These are phyloP conservation scores for Lathyrus aphaca DNA, from an alignment of 306 rosid species.

Conservation along the genomic window DNA sequence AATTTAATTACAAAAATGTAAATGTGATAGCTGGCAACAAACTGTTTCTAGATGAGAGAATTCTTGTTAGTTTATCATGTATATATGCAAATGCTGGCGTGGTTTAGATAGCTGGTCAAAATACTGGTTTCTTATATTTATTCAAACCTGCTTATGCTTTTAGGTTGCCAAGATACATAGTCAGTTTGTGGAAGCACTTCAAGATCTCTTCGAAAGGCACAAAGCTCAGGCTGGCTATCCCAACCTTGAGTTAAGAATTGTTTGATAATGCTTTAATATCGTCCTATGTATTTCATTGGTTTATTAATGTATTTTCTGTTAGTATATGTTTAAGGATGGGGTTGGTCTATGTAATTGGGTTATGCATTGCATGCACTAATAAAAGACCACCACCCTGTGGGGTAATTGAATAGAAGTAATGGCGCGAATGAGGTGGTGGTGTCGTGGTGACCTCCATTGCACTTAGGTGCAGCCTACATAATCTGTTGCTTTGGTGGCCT, in stretches of 20 bases:
- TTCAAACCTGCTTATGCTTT: slow-evolving; percentile 25
- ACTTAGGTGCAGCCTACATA: no score
- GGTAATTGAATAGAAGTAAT: slow-evolving; percentile 1
- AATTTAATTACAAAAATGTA: slow-evolving; percentile 16
- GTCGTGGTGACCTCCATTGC: background rate
- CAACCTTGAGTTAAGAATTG: slow-evolving; percentile 65
- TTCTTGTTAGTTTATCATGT: slow-evolving; percentile 8
- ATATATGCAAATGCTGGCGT: background rate
- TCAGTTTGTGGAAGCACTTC: slow-evolving; percentile 71
- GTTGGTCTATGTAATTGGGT: slow-evolving; percentile 32
- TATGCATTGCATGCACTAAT: slow-evolving; percentile 18
- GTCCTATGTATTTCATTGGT: slow-evolving; percentile 6
- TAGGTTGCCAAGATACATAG: slow-evolving; percentile 67
- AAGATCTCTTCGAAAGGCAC: slow-evolving; percentile 80
- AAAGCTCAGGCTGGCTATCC: slow-evolving; percentile 72
- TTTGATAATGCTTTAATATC: slow-evolving; percentile 47
- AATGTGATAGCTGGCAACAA: background rate
- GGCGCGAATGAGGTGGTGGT: slow-evolving; percentile 16
- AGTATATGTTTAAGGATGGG: background rate
- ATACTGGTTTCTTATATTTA: background rate
- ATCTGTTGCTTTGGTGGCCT: no score
- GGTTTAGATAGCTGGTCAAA: slow-evolving; percentile 10
- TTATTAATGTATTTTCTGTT: slow-evolving; percentile 26
- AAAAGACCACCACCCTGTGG: slow-evolving; percentile 8
- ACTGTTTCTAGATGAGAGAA: slow-evolving; percentile 29